Evolutionary conservation across 805 yeast species (phyloP), one percentile per base, ranked within the genome.

Genomic region (Yarrowia keelungensis): DNA sequence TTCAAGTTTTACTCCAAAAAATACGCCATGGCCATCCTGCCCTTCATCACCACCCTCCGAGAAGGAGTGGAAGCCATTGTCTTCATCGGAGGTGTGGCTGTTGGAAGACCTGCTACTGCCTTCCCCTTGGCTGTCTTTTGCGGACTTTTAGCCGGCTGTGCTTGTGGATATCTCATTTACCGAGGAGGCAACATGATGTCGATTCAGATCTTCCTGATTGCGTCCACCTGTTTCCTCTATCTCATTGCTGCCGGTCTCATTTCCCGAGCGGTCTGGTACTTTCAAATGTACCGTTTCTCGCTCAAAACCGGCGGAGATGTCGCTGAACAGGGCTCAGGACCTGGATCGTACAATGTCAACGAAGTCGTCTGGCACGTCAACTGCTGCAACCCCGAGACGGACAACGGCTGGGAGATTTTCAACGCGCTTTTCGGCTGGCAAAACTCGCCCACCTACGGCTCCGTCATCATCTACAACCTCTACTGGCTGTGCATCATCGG

Each of bases 1-100:
- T 67, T 78, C 56, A 73, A 74, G 16, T 70, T 70, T 75, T 79
- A 85, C 74, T 73, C 88, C 3, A 87, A 86, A 77, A 91, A 90
- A 79, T 93, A 94, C 78, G 86, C 93, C 70, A 87, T 94, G 95
- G 92, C 92, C 75, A 78, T 94, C 70, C 84, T 94, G 73, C 98
- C 99, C 12, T 90, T 91, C 74, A 83, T 94, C 76, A 94, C 99
- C 39, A 89, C 91, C 72, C 84, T 94, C 72, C 89, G 99, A 86
- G 99, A 94, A 84, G 99, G 99, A 80, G 84, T 93, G 73, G 98
- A 93, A 84, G 97, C 97, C 51, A 93, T 93, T 70, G 97, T 93
- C 54, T 93, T 93, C 75, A 95, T 93, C 69, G 98, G 97, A 67
- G 98, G 98, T 81, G 97, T 95, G 58, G 96, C 97, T 78, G 83